Evolutionary conservation across 1,139 yeast genomes (phyloP).

Genomic region (Taiozyma sp.): DNA sequence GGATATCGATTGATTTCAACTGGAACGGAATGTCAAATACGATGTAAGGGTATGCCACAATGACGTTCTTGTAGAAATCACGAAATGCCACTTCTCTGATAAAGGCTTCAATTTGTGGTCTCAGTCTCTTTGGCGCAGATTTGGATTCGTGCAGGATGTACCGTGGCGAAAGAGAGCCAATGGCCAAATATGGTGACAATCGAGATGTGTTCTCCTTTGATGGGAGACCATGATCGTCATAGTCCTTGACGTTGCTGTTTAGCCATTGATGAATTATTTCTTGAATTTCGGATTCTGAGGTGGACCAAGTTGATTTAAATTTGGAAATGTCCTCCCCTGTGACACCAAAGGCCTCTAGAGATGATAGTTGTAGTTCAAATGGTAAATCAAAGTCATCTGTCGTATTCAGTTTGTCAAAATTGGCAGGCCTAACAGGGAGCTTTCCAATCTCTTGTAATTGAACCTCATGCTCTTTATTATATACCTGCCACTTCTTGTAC

Average conservation of each 20-base stretch:
- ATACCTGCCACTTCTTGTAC: conserved; percentile 42
- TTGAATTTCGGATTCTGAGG: conserved; percentile 37
- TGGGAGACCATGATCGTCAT: conserved; percentile 29
- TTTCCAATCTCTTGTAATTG: conserved; percentile 3
- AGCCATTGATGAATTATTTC: conserved; percentile 30
- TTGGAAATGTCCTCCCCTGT: conserved; percentile 10
- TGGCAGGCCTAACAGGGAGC: neutral
- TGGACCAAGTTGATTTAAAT: conserved; percentile 24
- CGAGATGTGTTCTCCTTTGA: conserved; percentile 33
- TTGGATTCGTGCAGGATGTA: conserved; percentile 26
- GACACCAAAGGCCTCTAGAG: conserved; percentile 6
- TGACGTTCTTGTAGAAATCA: conserved; percentile 48
- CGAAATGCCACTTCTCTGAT: conserved; percentile 55
- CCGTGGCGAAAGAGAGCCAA: conserved; percentile 44
- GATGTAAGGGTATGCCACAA: conserved; percentile 46
- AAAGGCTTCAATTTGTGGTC: conserved; percentile 31
- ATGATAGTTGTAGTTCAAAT: conserved; percentile 8
- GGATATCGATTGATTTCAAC: conserved; percentile 34
- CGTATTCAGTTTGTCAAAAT: conserved; percentile 9
- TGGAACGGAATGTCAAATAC: conserved; percentile 48
- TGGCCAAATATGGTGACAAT: conserved; percentile 41
- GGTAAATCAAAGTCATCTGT: conserved; percentile 8
- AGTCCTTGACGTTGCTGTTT: conserved; percentile 22
- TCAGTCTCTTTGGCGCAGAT: neutral
- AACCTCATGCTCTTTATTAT: conserved; percentile 21